Conservation (phyloP, 352 stramenopile species). For the Pythium dissotocum region DNA sequence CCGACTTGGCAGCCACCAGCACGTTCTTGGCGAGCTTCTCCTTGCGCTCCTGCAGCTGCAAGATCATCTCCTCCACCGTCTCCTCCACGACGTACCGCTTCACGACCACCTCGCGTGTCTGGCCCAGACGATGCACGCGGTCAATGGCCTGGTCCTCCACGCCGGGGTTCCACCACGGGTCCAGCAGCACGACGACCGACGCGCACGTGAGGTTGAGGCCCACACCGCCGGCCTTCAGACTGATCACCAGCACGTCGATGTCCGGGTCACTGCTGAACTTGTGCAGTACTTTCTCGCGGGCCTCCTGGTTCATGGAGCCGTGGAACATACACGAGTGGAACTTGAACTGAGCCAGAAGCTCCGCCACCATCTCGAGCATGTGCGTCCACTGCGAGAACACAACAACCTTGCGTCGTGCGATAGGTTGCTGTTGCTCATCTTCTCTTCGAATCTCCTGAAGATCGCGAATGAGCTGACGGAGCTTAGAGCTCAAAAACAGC, state of each 20-base stretch:
- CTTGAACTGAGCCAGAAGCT: conserved; percentile 45
- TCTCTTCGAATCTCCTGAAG: conserved; percentile 58
- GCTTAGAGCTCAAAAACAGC: conserved; percentile 68
- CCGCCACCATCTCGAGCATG: conserved; percentile 85
- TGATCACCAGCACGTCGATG: conserved; percentile 84
- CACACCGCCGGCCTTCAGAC: conserved; percentile 86
- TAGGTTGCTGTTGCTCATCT: conserved; percentile 31
- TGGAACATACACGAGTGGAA: conserved; percentile 75
- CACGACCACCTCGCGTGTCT: conserved; percentile 83
- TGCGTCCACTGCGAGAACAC: conserved; percentile 91
- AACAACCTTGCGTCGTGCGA: conserved; percentile 75
- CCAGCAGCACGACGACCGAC: conserved; percentile 88
- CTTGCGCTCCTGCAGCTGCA: conserved; percentile 90
- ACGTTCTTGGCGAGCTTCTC: conserved; percentile 83
- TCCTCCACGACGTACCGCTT: conserved; percentile 88
- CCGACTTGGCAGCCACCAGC: conserved; percentile 55
- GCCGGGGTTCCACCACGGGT: conserved; percentile 94
- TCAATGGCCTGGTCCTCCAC: conserved; percentile 95
- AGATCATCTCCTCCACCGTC: conserved; percentile 92
- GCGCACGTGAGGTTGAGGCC: conserved; percentile 91
- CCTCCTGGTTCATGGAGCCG: conserved; percentile 65
- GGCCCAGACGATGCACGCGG: conserved; percentile 88
- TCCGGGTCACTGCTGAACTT: conserved; percentile 58
- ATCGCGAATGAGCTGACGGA: conserved; percentile 66
- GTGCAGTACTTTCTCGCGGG: conserved; percentile 67